phyloP scores from a whole-genome alignment of 2,329 filamentous ascomycete genomes.

The Aphanoascus verrucosus region DNA sequence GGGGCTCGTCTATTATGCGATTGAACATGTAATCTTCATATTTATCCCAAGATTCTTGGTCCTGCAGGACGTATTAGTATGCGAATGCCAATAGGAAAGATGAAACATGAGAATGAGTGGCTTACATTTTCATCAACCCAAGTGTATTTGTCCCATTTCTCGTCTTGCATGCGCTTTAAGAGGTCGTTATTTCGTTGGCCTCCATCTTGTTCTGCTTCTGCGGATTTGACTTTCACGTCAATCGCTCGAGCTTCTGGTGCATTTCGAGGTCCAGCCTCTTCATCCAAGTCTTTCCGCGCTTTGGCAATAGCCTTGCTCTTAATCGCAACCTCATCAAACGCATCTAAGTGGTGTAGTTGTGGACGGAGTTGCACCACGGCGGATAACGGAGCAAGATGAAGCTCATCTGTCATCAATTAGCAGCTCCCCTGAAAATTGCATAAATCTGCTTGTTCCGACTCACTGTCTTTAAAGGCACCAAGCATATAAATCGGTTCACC shows the following conservation, averaged over 20 bases:
- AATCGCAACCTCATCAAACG: constrained; percentile 54
- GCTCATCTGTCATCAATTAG: constrained; percentile 47
- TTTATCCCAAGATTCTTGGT: constrained; percentile 60
- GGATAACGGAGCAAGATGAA: constrained; percentile 75
- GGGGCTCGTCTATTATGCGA: constrained; percentile 34
- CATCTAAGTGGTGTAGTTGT: constrained; percentile 87
- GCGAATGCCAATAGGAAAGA: constrained; percentile 8
- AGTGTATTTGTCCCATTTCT: constrained; percentile 67
- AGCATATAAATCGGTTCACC: constrained; percentile 74
- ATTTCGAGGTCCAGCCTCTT: constrained; percentile 37
- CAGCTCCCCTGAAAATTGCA: not conserved
- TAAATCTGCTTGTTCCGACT: constrained; percentile 24
- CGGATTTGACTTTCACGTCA: constrained; percentile 75
- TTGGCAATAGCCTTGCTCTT: constrained; percentile 25
- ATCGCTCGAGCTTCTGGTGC: constrained; percentile 58
- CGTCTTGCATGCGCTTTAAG: constrained; percentile 66
- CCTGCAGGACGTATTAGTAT: constrained; percentile 24
- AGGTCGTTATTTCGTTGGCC: constrained; percentile 64
- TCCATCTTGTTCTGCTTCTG: constrained; percentile 52
- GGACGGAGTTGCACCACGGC: constrained; percentile 81
- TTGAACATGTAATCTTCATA: constrained; percentile 64
- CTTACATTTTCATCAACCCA: constrained; percentile 57
- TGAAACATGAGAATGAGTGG: not conserved
- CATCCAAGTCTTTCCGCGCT: constrained; percentile 32
- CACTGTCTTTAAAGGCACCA: constrained; percentile 76